phyloP scores from a whole-genome alignment of 2,329 filamentous ascomycete genomes.

The Corynespora cassiicola region DNA sequence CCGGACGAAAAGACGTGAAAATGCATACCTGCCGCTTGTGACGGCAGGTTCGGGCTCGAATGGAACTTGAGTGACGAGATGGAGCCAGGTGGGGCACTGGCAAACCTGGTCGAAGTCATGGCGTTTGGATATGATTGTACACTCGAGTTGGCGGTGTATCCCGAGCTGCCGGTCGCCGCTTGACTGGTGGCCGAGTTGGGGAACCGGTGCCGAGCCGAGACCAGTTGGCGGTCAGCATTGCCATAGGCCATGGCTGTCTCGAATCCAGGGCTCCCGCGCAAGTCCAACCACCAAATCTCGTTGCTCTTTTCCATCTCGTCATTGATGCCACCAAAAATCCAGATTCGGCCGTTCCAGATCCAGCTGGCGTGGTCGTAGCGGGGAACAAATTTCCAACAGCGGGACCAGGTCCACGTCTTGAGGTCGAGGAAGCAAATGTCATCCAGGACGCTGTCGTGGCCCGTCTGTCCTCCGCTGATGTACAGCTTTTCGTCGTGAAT shows the following conservation, averaged over 20 bases:
- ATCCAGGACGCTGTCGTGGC: conserved; percentile 90
- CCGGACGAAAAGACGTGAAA: conserved; percentile 96
- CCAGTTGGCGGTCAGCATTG: conserved; percentile 51
- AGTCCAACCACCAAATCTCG: conserved; percentile 96
- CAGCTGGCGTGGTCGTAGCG: conserved; percentile 95
- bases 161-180: conserved; percentile 48
- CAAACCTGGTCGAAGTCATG: conserved; percentile 51
- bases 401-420: conserved; percentile 97
- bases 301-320: conserved; percentile 97
- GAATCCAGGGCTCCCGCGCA: conserved; percentile 88
- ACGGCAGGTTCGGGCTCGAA: conserved; percentile 83
- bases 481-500: conserved; percentile 97
- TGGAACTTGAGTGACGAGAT: conserved; percentile 92
- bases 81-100: conserved; percentile 77
- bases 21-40: conserved; percentile 88
- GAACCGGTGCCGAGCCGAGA: conserved; percentile 39
- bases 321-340: conserved; percentile 94
- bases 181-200: conserved; percentile 35
- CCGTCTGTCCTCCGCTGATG: conserved; percentile 93
- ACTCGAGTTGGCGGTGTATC: conserved; percentile 76
- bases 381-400: conserved; percentile 92
- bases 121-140: conserved; percentile 62
- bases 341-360: conserved; percentile 90
- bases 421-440: conserved; percentile 97
- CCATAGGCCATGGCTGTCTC: conserved; percentile 70